Evolutionary conservation across 192 early-diverging fungal species (phyloP), one percentile per base, ranked within the genome.

Genomic region (Backusella sp.): DNA sequence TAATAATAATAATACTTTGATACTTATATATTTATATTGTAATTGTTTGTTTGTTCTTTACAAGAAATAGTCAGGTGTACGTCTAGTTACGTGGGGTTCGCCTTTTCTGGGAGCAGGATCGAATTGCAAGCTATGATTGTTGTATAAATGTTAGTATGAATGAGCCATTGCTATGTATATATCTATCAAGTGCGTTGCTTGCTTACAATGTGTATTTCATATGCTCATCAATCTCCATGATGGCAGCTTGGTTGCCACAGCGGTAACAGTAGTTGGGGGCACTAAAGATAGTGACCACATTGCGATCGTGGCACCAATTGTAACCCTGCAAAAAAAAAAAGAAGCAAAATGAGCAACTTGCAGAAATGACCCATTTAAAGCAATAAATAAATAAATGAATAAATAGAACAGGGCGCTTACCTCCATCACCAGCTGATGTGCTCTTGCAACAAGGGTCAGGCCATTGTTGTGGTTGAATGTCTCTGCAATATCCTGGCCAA

Each of bases 241-340:
- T 99, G 30, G 98, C 98, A 32, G 98, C 98, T 89, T 98, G 97
- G 82, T 99, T 99, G 62, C 98, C 98, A 78, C 98, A 99, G 53
- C 98, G 92, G 92, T 99, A 99, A 84, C 98, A 99, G 87, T 99
- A 99, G 84, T 99, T 99, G 49, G 98, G 98, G 52, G 98, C 98
- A 85, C 92, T 94, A 84, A 99, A 99, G 76, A 99, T 99, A 41
- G 98, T 99, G 21, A 99, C 98, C 12, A 98, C 96, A 82, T 99
- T 98, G 84, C 94, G 91, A 74, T 98, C 97, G 84, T 99, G 97
- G 73, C 92, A 92, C 98, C 98, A 99, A 83, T 97, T 97, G 88
- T 97, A 99, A 68, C 98, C 96, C 93, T 94, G 78, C 39, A 34
- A 34, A 65, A 41, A 15, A 28, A 41, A 19, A 46, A 4, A 72